Conservation (phyloP, 1,284 basidiomycete species). For the Psilocybe mexicana region DNA sequence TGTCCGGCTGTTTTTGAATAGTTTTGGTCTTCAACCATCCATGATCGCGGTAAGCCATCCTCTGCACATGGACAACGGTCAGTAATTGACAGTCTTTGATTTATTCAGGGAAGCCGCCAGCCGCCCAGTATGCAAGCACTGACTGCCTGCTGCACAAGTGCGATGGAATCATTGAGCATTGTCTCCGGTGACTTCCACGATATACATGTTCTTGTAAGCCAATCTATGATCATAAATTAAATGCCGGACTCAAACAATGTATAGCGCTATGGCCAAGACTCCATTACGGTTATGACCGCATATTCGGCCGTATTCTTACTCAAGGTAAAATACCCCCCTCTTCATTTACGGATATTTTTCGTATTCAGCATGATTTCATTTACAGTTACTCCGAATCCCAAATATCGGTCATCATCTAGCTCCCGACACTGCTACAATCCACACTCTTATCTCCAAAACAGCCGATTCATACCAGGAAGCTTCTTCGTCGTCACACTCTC, state of each 20-base stretch:
- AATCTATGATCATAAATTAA: conserved; percentile 9
- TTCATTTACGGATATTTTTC: conserved; percentile 13
- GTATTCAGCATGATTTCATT: background rate
- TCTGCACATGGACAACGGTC: background rate
- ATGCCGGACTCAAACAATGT: conserved; percentile 1
- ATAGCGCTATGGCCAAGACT: conserved; percentile 68
- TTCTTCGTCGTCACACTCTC: conserved; percentile 50
- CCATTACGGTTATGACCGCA: conserved; percentile 79
- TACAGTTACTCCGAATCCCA: conserved; percentile 66
- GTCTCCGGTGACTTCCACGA: conserved; percentile 70
- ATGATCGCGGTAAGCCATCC: conserved; percentile 49
- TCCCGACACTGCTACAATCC: conserved; percentile 60
- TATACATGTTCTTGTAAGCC: conserved; percentile 71
- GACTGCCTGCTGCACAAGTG: conserved; percentile 71
- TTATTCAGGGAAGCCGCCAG: conserved; percentile 42
- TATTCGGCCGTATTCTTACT: conserved; percentile 79
- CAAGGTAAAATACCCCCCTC: conserved; percentile 47
- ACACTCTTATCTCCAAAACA: conserved; percentile 61
- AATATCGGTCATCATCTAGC: conserved; percentile 54
- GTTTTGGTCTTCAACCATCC: conserved; percentile 70
- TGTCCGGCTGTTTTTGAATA: conserved; percentile 78
- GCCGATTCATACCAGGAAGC: conserved; percentile 76
- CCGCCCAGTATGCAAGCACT: conserved; percentile 66
- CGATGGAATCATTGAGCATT: conserved; percentile 66
- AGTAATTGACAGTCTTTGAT: background rate